Percentiles rank a stretch among this genome's conserved stretches.
These are phyloP conservation scores for Ustilago cynodontis DNA, from an alignment of 1,284 basidiomycete species.

Conservation along the genomic window DNA sequence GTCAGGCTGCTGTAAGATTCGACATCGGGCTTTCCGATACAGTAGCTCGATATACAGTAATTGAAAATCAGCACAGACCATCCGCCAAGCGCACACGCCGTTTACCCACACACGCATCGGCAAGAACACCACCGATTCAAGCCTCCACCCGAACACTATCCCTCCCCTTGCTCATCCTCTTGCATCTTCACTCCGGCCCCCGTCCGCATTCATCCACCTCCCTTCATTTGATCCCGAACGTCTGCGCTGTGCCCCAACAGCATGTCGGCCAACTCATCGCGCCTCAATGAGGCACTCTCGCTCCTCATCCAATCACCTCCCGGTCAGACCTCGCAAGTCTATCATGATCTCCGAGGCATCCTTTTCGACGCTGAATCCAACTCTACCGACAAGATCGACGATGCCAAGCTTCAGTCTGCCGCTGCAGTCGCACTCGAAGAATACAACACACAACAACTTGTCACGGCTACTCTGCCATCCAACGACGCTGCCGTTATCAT, in stretches of 20 bases:
- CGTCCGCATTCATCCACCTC: slow-evolving; percentile 6
- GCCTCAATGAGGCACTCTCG: slow-evolving; percentile 33
- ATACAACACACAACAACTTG: slow-evolving; percentile 58
- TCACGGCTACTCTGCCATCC: slow-evolving; percentile 30
- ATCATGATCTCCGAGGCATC: slow-evolving; percentile 57
- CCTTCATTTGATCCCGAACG: neutral
- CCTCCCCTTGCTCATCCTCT: neutral
- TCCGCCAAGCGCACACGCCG: neutral
- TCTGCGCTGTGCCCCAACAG: neutral
- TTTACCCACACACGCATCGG: slow-evolving; percentile 6
- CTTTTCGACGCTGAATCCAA: slow-evolving; percentile 47
- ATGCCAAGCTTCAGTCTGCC: slow-evolving; percentile 33
- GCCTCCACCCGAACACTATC: slow-evolving; percentile 1
- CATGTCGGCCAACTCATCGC: slow-evolving; percentile 21
- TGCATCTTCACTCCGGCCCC: neutral
- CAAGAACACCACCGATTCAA: neutral
- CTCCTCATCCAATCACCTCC: slow-evolving; percentile 57
- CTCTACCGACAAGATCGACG: slow-evolving; percentile 32
- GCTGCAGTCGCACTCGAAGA: slow-evolving; percentile 44
- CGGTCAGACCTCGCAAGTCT: slow-evolving; percentile 57
- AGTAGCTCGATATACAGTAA: too few species aligned
- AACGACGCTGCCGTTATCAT: slow-evolving; percentile 33
- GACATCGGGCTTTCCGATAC: neutral
- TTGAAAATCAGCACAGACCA: slow-evolving; percentile 51
- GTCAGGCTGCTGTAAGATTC: too few species aligned